Base-by-base conservation (phyloP, 352 stramenopile genomes). In the Globisporangium recalcitrans region DNA sequence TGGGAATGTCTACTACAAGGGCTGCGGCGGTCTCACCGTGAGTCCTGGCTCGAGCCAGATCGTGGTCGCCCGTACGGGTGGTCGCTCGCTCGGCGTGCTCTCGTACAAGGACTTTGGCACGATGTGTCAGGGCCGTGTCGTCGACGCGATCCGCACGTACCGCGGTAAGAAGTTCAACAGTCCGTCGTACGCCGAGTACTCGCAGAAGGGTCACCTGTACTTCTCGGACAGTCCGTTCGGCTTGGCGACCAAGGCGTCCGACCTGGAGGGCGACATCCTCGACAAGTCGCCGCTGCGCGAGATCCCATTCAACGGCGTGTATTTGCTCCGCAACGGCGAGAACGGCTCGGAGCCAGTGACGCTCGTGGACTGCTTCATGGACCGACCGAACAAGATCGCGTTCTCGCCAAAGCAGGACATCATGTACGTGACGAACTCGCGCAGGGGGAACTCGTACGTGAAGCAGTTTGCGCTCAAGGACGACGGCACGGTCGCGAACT, bases 381-480 rank as follows among this genome's bases (percentile, higher is more conserved):
- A 82, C 44, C 81, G 83, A 10, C 83, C 83, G n/a, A 90, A 90
- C 71, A 90, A 90, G 69, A 90, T 93, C 40, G 83, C 83, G 21
- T 91, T 93, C 60, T 89, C 81, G 21, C 81, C 83, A 8, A 60
- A 78, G 32, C 69, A 88, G 48, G 77, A 90, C 62, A 64, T 78
- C 44, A 87, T 93, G 77, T 93, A 93, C 71, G 76, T 91, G 57
- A 88, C 76, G 27, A 93, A 93, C 73, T 87, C 83, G 59, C 79
- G 84, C 63, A 85, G 78, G 68, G 71, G 70, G 62, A 83, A 91
- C 69, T 85, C 83, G 58, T 93, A 91, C 68, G 67, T 93, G 22
- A 93, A 93, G 70, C 69, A 78, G 58, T 93, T 84, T 61, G 54
- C 71, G 54, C 62, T 93, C 64, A 67, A 74, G 10, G 57, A 68